Evolutionary conservation across 345 rosid species (phyloP).

Genomic region (Pugionium dolabratum): DNA sequence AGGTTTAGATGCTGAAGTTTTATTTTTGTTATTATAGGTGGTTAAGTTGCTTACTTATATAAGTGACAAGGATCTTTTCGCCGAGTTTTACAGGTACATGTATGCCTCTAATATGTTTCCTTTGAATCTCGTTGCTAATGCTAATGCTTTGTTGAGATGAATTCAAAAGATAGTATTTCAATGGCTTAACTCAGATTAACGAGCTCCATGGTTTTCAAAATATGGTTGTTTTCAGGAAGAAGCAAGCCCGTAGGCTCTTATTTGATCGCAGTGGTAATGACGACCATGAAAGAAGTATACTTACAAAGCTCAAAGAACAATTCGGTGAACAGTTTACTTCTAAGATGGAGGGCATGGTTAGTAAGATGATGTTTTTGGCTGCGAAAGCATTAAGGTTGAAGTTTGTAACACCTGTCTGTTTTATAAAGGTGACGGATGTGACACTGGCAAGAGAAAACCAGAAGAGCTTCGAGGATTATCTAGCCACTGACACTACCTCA

Average conservation of each 20-base stretch:
- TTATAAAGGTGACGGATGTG: conserved; percentile 70
- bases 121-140: neutral
- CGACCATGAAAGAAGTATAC: conserved; percentile 74
- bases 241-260: conserved; percentile 66
- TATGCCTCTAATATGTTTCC: neutral
- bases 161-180: conserved; percentile 8
- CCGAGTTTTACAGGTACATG: conserved; percentile 72
- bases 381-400: neutral
- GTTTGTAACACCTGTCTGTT: conserved; percentile 15
- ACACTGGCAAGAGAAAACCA: conserved; percentile 88
- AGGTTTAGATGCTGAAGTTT: neutral
- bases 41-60: conserved; percentile 87
- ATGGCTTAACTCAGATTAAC: neutral
- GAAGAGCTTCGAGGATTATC: conserved; percentile 70
- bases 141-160: neutral
- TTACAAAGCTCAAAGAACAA: conserved; percentile 70
- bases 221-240: conserved; percentile 46
- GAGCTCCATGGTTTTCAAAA: conserved; percentile 1
- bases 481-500: conserved; percentile 49
- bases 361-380: conserved; percentile 22
- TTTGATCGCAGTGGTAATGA: conserved; percentile 73
- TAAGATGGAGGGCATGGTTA: conserved; percentile 86
- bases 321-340: conserved; percentile 66
- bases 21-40: conserved; percentile 50
- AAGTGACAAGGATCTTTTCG: conserved; percentile 84